Conservation (phyloP, 2,329 filamentous ascomycete genomes). For the Ophiocordyceps camponoti-floridani region DNA sequence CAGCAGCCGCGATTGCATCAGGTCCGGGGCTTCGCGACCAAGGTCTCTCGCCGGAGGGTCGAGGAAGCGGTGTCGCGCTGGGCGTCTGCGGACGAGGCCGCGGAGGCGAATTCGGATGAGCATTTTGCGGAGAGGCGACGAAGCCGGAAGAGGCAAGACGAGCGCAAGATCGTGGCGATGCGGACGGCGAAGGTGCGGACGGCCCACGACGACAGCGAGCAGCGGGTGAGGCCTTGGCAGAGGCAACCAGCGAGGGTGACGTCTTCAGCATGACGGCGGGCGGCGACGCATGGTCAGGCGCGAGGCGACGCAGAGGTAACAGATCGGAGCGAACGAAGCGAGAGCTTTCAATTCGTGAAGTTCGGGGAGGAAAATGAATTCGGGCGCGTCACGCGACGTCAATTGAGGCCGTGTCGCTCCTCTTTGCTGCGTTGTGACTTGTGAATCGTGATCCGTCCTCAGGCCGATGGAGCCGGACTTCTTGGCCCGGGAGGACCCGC, state of each 20-base stretch:
- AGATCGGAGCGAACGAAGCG: neutral
- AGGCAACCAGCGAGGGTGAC: conserved; percentile 31
- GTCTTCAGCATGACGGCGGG: conserved; percentile 36
- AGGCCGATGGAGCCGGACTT: neutral
- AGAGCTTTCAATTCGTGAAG: neutral
- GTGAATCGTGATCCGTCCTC: neutral
- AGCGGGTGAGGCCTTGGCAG: conserved; percentile 33
- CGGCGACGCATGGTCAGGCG: conserved; percentile 27
- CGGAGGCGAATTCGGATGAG: conserved; percentile 6
- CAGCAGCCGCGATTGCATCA: neutral
- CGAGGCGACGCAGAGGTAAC: conserved; percentile 2
- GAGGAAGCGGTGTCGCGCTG: neutral
- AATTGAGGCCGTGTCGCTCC: too few relatives aligned
- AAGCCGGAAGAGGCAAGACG: neutral
- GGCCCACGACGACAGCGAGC: conserved; percentile 21
- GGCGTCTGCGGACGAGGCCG: conserved; percentile 5
- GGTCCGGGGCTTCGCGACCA: neutral
- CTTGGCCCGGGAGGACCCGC: neutral
- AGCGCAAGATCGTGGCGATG: conserved; percentile 4
- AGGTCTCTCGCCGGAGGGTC: neutral
- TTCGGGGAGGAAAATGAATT: neutral
- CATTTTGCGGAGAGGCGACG: neutral
- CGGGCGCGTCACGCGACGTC: too few relatives aligned
- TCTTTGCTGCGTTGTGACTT: too few relatives aligned
- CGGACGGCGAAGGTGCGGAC: neutral